Base-by-base conservation (phyloP, 2,329 filamentous ascomycete species). In the Dichotomopilus funicola region DNA sequence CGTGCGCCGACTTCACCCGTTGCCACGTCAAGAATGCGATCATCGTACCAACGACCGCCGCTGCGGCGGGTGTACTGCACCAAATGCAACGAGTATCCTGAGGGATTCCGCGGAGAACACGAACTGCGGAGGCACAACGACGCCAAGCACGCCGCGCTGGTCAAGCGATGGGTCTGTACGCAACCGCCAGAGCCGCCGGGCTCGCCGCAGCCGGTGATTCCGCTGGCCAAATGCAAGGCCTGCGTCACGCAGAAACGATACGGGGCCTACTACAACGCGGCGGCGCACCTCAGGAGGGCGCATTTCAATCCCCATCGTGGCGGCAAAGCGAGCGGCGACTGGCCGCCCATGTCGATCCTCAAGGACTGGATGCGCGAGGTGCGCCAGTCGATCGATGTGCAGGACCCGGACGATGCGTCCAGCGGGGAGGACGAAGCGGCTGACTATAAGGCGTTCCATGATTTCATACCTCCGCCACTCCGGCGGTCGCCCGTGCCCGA, bases 91-190 rank as follows among this genome's bases (percentile, higher is more conserved):
- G 88, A 90, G 64, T 85, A 92, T 58, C 88, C 88, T 2, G 86
- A 91, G 58, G 91, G 91, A 5, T 96, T 96, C 69, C 86, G 91
- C 46, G 91, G 91, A 56, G 90, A 95, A 54, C 91, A 96, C 69
- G 91, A 96, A 69, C 77, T 91, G 49, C 78, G 86, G 54, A 79
- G 88, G 55, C 88, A 91, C 68, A 76, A 73, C 13, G 78, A 82
- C 57, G 78, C 79, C 5, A 81, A 81, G 57, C 79, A 82, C 61
- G 78, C 79, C 3, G 73, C 77, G 8, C 64, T 79, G 38, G 77
- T 80, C 34, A 79, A 78, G 65, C 71, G 77, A 63, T 82, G 78
- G 78, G 74, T 82, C 13, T 82, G 79, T 66, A 76, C 73, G 35
- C 78, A 81, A 59, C 78, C 78, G 33, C 71, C 74, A 12, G 69